Percentiles rank a stretch among this genome's conserved stretches.
Conservation (phyloP, 129 eudicot species). For the Artemisia tridentata region DNA sequence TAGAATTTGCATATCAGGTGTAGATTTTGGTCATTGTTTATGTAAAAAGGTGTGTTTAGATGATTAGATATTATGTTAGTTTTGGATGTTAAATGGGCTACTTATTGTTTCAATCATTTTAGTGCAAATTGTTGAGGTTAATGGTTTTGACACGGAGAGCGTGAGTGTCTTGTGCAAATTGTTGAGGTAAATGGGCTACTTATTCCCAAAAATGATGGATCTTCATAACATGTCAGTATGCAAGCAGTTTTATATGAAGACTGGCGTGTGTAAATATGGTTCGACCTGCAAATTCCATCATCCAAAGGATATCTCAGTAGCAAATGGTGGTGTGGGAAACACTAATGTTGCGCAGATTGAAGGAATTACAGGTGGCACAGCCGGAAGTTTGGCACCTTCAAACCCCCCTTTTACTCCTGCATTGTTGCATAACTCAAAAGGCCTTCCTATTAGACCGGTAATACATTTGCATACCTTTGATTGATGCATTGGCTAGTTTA, state of each 20-base stretch:
- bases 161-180: no score
- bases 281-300: slow-evolving; percentile 86
- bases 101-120: no score
- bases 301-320: slow-evolving; percentile 64
- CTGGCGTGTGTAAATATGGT: slow-evolving; percentile 87
- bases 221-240: slow-evolving; percentile 25
- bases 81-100: slow-evolving; percentile 1
- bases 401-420: no score
- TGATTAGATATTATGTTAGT: no score
- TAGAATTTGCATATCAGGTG: not conserved
- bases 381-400: slow-evolving; percentile 37
- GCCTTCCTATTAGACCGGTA: slow-evolving; percentile 91
- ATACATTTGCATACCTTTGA: slow-evolving; percentile 9
- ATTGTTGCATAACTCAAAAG: slow-evolving; percentile 71
- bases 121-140: no score
- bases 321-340: slow-evolving; percentile 44
- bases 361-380: slow-evolving; percentile 21
- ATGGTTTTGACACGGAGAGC: no score
- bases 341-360: slow-evolving; percentile 36
- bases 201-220: no score
- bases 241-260: no score
- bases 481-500: not conserved
- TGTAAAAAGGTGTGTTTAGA: not conserved
- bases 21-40: slow-evolving; percentile 7
- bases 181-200: not conserved